A percentile compares a stretch with the other conserved stretches of the same genome.
Evolutionary conservation across 495 filamentous ascomycete species (phyloP).

Genomic region (Pseudoneurospora amorphoporcata): DNA sequence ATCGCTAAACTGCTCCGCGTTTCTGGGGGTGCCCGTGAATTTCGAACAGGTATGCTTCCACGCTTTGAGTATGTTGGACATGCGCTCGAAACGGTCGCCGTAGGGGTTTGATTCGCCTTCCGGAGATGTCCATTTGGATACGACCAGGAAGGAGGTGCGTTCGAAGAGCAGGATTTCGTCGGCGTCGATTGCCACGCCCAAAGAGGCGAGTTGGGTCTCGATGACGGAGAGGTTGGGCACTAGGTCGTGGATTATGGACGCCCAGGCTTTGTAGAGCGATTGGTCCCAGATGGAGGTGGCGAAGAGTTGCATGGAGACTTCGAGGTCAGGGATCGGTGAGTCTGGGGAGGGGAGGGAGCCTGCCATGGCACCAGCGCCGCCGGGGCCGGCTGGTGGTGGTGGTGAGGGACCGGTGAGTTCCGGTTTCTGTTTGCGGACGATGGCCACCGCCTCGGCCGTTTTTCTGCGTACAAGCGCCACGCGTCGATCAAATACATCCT

Average conservation of each 20-base stretch:
- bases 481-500: slow-evolving; percentile 71
- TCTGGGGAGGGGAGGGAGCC: slow-evolving; percentile 3
- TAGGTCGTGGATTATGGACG: slow-evolving; percentile 88
- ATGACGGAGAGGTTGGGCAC: slow-evolving; percentile 90
- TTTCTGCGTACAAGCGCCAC: slow-evolving; percentile 61
- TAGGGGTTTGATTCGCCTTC: slow-evolving; percentile 71
- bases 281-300: slow-evolving; percentile 98
- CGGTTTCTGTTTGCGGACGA: slow-evolving; percentile 23
- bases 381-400: background rate
- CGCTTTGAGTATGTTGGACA: slow-evolving; percentile 92
- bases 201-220: slow-evolving; percentile 65
- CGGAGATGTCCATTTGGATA: slow-evolving; percentile 69
- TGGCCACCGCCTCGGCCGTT: slow-evolving; percentile 54
- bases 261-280: slow-evolving; percentile 96
- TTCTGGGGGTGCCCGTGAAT: slow-evolving; percentile 42
- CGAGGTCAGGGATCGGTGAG: slow-evolving; percentile 25
- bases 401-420: background rate
- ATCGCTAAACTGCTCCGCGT: slow-evolving; percentile 45
- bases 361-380: background rate
- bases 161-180: slow-evolving; percentile 95
- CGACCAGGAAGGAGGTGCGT: slow-evolving; percentile 88
- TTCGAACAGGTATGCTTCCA: slow-evolving; percentile 69
- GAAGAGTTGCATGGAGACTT: slow-evolving; percentile 61
- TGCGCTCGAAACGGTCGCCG: slow-evolving; percentile 84
- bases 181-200: slow-evolving; percentile 76